These are phyloP conservation scores for Aegilops tauschii DNA, from an alignment of 176 grass and related monocot species.

Conservation along the genomic window DNA sequence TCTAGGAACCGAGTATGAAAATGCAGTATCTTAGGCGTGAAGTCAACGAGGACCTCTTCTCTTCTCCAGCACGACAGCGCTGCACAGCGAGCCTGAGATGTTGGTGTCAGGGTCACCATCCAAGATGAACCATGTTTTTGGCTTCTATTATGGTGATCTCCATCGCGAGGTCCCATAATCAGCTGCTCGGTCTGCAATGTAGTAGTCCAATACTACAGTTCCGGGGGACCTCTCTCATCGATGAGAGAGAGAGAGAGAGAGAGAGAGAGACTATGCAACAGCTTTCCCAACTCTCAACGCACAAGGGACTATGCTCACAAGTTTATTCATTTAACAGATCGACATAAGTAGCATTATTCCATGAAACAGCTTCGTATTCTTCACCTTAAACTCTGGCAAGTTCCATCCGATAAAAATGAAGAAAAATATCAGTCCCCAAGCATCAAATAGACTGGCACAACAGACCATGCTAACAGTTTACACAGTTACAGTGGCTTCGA, in stretches of 20 bases:
- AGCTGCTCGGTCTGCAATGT: not conserved
- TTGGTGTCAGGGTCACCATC: not conserved
- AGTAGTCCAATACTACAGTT: not conserved
- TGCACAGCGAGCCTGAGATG: constrained; percentile 6
- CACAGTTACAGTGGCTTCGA: constrained; percentile 53
- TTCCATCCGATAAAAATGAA: not conserved
- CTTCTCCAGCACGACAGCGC: not conserved
- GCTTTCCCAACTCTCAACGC: too few species aligned
- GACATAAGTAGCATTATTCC: not conserved
- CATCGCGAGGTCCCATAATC: not conserved
- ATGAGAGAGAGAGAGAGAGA: not conserved
- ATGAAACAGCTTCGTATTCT: not conserved
- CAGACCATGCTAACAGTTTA: constrained; percentile 20
- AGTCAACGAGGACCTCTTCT: not conserved
- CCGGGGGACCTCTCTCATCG: not conserved
- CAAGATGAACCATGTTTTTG: constrained; percentile 45
- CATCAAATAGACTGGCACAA: not conserved
- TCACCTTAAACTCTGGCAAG: not conserved
- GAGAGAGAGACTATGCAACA: not conserved
- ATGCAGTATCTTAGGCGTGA: not conserved
- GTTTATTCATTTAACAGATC: not conserved
- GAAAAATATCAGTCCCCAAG: not conserved
- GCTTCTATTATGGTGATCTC: not conserved
- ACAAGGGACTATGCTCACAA: not conserved
- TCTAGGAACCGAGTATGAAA: not conserved